Evolutionary conservation across 257 asterid species (phyloP).

Genomic region (Cruciata laevipes): DNA sequence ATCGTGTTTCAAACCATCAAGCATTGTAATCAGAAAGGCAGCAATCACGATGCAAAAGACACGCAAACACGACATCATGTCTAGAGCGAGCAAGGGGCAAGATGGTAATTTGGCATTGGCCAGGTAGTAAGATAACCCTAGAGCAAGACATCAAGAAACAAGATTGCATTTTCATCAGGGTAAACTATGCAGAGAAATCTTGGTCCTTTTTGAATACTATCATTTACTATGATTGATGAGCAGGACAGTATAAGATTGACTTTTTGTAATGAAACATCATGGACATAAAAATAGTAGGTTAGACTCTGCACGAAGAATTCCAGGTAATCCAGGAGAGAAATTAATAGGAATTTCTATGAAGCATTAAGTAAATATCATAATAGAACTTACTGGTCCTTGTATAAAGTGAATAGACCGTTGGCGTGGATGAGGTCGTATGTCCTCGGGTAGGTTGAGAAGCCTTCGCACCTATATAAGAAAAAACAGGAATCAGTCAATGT

Average conservation of each 20-base stretch:
- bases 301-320: no score
- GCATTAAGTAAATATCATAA: not conserved
- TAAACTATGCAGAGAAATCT: not conserved
- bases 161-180: not conserved
- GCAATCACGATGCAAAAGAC: not conserved
- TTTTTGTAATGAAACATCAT: not conserved
- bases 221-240: not conserved
- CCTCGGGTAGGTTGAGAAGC: slow-evolving; percentile 90
- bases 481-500: slow-evolving; percentile 4
- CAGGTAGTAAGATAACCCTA: not conserved
- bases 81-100: no score
- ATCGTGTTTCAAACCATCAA: slow-evolving; percentile 2
- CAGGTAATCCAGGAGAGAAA: not conserved
- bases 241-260: not conserved
- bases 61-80: not conserved
- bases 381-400: slow-evolving; percentile 71
- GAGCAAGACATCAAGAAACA: not conserved
- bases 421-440: slow-evolving; percentile 96
- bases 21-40: not conserved
- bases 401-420: slow-evolving; percentile 74
- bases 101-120: not conserved
- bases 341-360: not conserved
- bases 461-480: slow-evolving; percentile 71
- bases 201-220: no score
- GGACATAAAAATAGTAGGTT: not conserved